These are phyloP conservation scores for Lablab purpureus DNA, from an alignment of 306 rosid genomes.

Conservation along the genomic window DNA sequence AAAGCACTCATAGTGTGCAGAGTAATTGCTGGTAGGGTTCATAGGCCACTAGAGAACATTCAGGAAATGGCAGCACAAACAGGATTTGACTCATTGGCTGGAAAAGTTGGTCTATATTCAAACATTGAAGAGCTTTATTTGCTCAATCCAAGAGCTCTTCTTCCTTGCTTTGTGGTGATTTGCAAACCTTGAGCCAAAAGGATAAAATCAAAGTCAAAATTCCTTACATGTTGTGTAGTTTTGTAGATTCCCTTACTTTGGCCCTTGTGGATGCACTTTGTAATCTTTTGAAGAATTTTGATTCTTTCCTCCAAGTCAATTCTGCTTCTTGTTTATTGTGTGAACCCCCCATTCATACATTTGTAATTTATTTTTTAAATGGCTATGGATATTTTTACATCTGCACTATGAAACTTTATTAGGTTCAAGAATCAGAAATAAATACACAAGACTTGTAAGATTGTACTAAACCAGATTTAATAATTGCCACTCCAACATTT, in stretches of 20 bases:
- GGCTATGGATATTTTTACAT: conserved; percentile 7
- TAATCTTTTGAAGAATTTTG: conserved; percentile 50
- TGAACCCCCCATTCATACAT: conserved; percentile 44
- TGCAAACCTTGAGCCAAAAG: conserved; percentile 71
- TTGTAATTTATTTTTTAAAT: conserved; percentile 33
- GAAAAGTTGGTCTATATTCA: conserved; percentile 87
- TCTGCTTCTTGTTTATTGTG: conserved; percentile 42
- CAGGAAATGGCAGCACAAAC: conserved; percentile 75
- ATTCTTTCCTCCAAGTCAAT: conserved; percentile 45
- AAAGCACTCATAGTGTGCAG: conserved; percentile 90
- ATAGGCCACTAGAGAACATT: conserved; percentile 81
- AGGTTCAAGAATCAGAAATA: conserved; percentile 4
- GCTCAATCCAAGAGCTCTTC: conserved; percentile 89
- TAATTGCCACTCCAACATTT: conserved; percentile 24
- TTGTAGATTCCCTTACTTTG: conserved; percentile 41
- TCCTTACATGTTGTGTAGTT: conserved; percentile 45
- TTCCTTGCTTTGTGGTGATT: conserved; percentile 92
- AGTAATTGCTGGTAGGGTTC: conserved; percentile 97
- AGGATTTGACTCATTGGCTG: conserved; percentile 95
- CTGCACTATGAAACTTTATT: conserved; percentile 11
- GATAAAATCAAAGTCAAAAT: conserved; percentile 22
- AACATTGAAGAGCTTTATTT: conserved; percentile 88
- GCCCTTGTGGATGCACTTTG: conserved; percentile 36
- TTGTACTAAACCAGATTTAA: conserved; percentile 17
- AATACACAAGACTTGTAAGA: conserved; percentile 11